These are phyloP conservation scores for Wickerhamomyces subpelliculosus DNA, from an alignment of 805 yeast genomes.

Conservation along the genomic window DNA sequence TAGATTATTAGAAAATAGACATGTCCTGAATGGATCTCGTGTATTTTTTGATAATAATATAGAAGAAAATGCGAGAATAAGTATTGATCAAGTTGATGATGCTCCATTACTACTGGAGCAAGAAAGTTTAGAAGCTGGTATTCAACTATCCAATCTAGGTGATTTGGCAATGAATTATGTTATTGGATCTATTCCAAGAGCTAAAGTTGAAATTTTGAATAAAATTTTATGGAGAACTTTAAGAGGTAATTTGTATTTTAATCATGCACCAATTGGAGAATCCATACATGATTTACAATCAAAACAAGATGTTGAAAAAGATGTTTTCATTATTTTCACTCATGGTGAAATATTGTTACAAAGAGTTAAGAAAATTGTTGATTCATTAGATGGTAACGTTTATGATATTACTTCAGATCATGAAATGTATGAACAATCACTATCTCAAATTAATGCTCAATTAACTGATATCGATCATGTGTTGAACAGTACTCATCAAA, in stretches of 20 bases:
- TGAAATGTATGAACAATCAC: slow-evolving; percentile 27
- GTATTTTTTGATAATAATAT: slow-evolving; percentile 37
- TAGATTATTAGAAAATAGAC: slow-evolving; percentile 64
- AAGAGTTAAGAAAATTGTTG: slow-evolving; percentile 76
- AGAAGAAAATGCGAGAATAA: slow-evolving; percentile 24
- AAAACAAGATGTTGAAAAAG: slow-evolving; percentile 56
- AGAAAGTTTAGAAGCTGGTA: slow-evolving; percentile 31
- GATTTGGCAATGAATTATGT: slow-evolving; percentile 22
- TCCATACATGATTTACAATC: slow-evolving; percentile 57
- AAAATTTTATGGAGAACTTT: slow-evolving; percentile 87
- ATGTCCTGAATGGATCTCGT: slow-evolving; percentile 45
- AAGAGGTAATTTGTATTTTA: slow-evolving; percentile 84
- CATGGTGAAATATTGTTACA: slow-evolving; percentile 75
- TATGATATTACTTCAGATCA: slow-evolving; percentile 44
- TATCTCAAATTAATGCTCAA: slow-evolving; percentile 13
- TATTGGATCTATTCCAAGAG: slow-evolving; percentile 77
- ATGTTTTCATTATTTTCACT: slow-evolving; percentile 81
- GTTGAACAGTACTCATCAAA: slow-evolving; percentile 54
- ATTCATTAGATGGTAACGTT: slow-evolving; percentile 80
- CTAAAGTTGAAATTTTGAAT: slow-evolving; percentile 62
- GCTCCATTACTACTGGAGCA: slow-evolving; percentile 31
- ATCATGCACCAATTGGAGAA: slow-evolving; percentile 65
- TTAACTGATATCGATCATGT: slow-evolving; percentile 49
- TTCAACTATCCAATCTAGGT: slow-evolving; percentile 17
- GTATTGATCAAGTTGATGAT: slow-evolving; percentile 29